Base-by-base conservation (phyloP, 768 basidiomycete species). In the Tulasnella sp. region DNA sequence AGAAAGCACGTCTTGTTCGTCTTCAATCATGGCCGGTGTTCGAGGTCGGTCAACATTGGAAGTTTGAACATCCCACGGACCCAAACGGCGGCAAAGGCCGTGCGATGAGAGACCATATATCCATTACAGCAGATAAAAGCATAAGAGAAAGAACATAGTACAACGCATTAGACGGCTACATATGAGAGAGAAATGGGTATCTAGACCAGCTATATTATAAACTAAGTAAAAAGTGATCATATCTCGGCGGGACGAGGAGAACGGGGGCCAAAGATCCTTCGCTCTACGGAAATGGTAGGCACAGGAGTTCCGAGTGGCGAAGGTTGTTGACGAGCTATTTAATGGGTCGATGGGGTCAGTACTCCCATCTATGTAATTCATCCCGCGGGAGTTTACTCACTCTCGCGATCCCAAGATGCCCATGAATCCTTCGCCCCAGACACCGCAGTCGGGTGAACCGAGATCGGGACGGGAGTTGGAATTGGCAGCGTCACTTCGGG, bases 221-320 rank as follows among this genome's bases (percentile, higher is more conserved):
- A 42, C n/a, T 64, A 73, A 37, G 62, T 39, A 35, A 74, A 42
- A 37, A 47, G 78, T 5, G 82, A 83, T 32, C 52, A 59, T 59
- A 59, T 29, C 22, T 32, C 9, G 22, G 52, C 14, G 67, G 80
- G 80, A 68, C 83, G 81, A 12, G 88, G 89, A n/a, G 89, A 87
- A 44, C 89, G 83, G 42, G 91, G 90, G 37, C 92, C 92, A 77
- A 93, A 94, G 74, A 94, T 88, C 42, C 81, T 80, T 64, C 80
- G 81, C 12, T 84, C 84, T 29, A 89, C 86, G 40, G 88, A 81
- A 12, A 90, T 40, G 22, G 66, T 74, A 19, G 69, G 80, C 19
- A 85, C 86, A 22, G 89, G 83, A 72, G 86, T 85, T 2, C 86
- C 84, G 5, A 87, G 84, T n/a, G 89, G 86, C 5, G 89, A 88